Evolutionary conservation across 352 stramenopile genomes (phyloP).

Genomic region (Pythium plurisporium): DNA sequence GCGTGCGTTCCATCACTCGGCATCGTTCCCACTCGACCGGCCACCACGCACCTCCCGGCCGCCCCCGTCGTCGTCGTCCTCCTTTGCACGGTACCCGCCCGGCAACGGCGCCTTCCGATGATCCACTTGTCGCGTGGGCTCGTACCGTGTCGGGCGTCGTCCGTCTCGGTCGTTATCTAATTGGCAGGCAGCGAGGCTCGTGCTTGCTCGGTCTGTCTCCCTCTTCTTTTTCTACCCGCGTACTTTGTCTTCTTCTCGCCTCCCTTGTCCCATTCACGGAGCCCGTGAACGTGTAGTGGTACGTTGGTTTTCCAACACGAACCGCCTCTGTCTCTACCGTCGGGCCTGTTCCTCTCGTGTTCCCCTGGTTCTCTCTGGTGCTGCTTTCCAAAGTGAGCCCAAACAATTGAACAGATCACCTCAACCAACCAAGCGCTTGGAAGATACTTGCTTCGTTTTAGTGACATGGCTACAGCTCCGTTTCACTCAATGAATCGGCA

Average conservation of each 20-base stretch:
- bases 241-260: no score
- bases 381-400: not conserved
- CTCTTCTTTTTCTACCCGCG: no score
- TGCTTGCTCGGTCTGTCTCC: no score
- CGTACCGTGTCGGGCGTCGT: not conserved
- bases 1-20: conserved; percentile 11
- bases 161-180: not conserved
- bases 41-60: not conserved
- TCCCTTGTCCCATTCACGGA: no score
- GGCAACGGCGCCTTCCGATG: not conserved
- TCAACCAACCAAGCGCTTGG: not conserved
- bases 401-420: not conserved
- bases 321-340: no score
- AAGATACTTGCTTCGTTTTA: not conserved
- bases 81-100: conserved; percentile 1
- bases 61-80: not conserved
- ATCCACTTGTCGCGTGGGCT: not conserved
- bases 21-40: conserved; percentile 11
- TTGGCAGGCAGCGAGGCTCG: no score
- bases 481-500: conserved; percentile 4
- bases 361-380: not conserved
- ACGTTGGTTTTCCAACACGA: no score
- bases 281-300: no score
- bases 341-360: no score
- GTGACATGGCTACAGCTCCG: conserved; percentile 12